Evolutionary conservation across 2,329 filamentous ascomycete genomes (phyloP), one percentile per base, ranked within the genome.

Genomic region (Zarea fungicola): DNA sequence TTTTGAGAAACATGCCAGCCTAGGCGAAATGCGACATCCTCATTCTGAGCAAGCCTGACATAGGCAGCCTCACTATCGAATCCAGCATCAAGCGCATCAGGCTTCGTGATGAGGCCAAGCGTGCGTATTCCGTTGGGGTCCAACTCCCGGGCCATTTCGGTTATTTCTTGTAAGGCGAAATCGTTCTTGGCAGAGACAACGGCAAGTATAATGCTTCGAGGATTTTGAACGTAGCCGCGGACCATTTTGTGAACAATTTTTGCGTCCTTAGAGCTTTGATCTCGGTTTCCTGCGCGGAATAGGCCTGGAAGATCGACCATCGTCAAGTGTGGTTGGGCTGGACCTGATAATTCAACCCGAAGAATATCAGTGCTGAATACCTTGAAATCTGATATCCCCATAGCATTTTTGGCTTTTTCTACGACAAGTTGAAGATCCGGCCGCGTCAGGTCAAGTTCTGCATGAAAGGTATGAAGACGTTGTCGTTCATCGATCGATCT

Each of bases 281-380:
- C 60, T 31, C 70, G 70, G n/a, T 66, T 73, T n/a, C 70, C 63
- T 0, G 69, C 67, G 26, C 74, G 68, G 44, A 81, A 76, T 8
- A 83, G 62, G 2, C 79, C 79, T 0, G 79, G 79, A 3, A 83
- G 65, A 58, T 83, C 78, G 3, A 83, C 77, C 29, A 83, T 68
- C 0, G 79, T 83, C 26, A 83, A 65, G 21, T 79, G 73, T 4
- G 72, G 73, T 18, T 68, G 67, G 4, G 67, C 58, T 0, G 77
- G 74, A 0, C 75, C 73, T 3, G 63, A 63, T 5, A 78, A 64
- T 55, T 78, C 73, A 23, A 80, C 63, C 0, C 68, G 66, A 1
- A 80, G 67, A 1, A 74, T 61, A 51, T 78, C 72, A 14, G 65
- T 67, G 14, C 65, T 69, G 52, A 79, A 78, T 2, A 61, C 64